Conservation (phyloP, 176 grass and related monocot genomes). For the Rhynchospora breviuscula region DNA sequence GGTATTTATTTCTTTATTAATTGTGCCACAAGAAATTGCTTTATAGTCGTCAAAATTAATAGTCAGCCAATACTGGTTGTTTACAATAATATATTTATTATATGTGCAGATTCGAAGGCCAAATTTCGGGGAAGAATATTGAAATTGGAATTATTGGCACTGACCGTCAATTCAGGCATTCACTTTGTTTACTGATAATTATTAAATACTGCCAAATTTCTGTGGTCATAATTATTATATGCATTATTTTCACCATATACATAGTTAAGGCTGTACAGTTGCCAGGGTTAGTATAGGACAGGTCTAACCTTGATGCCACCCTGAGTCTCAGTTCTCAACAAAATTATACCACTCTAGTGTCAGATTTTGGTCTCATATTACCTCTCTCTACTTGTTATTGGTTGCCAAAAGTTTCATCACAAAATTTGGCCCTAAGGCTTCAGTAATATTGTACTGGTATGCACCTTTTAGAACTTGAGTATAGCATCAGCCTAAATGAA, state of each 20-base stretch:
- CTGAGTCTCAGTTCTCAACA: neutral
- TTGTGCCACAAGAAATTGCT: neutral
- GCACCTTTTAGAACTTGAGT: neutral
- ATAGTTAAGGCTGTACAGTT: slow-evolving; percentile 16
- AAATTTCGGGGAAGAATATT: slow-evolving; percentile 95
- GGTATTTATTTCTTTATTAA: slow-evolving; percentile 38
- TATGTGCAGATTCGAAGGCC: slow-evolving; percentile 75
- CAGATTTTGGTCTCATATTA: no score
- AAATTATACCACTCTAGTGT: neutral
- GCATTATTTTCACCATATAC: neutral
- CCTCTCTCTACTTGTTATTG: neutral
- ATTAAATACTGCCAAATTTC: neutral
- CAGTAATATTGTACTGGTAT: neutral
- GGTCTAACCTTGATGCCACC: neutral
- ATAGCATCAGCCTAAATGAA: neutral
- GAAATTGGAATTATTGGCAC: slow-evolving; percentile 88
- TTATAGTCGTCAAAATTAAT: neutral
- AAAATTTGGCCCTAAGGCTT: neutral
- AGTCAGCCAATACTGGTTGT: neutral
- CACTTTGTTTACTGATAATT: neutral
- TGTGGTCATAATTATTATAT: neutral
- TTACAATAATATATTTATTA: neutral
- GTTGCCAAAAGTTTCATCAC: neutral
- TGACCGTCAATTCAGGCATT: slow-evolving; percentile 88
- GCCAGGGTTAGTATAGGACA: neutral